A percentile compares a stretch with the other conserved stretches of the same genome.
phyloP scores from a whole-genome alignment of 805 yeast genomes.

The Danielozyma ontarioensis region DNA sequence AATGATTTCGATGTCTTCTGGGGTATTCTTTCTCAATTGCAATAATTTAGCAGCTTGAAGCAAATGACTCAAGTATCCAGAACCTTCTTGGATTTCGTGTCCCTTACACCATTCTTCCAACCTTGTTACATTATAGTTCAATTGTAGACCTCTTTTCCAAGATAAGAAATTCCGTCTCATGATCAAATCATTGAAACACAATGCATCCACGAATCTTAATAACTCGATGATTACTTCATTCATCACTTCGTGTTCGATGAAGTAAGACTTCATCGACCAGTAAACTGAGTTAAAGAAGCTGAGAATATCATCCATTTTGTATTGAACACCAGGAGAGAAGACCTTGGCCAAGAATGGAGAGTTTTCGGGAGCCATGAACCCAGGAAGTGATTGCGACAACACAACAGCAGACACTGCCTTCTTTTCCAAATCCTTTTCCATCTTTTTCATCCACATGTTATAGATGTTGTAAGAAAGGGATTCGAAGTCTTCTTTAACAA shows the following conservation, averaged over 20 bases:
- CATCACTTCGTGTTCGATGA: slow-evolving; percentile 78
- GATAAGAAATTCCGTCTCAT: slow-evolving; percentile 92
- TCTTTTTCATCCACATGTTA: slow-evolving; percentile 94
- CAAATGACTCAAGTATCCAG: slow-evolving; percentile 76
- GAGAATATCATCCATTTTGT: slow-evolving; percentile 91
- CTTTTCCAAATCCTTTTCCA: slow-evolving; percentile 85
- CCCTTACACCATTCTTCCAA: slow-evolving; percentile 98
- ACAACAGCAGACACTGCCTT: slow-evolving; percentile 94
- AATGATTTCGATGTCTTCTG: slow-evolving; percentile 84
- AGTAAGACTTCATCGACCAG: slow-evolving; percentile 90
- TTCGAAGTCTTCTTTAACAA: slow-evolving; percentile 91
- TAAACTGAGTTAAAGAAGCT: slow-evolving; percentile 84
- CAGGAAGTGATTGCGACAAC: slow-evolving; percentile 91
- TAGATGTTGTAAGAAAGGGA: slow-evolving; percentile 89
- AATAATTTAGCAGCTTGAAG: slow-evolving; percentile 89
- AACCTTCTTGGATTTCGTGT: slow-evolving; percentile 84
- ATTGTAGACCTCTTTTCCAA: slow-evolving; percentile 97
- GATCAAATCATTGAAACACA: slow-evolving; percentile 90
- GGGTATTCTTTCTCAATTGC: slow-evolving; percentile 85
- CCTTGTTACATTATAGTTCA: slow-evolving; percentile 93
- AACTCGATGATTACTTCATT: slow-evolving; percentile 80
- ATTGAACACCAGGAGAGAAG: slow-evolving; percentile 64
- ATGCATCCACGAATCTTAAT: slow-evolving; percentile 81
- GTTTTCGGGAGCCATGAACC: slow-evolving; percentile 83
- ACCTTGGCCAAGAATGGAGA: slow-evolving; percentile 80